These are phyloP conservation scores for Paralagenidium karlingii DNA, from an alignment of 352 stramenopile genomes.

Conservation along the genomic window DNA sequence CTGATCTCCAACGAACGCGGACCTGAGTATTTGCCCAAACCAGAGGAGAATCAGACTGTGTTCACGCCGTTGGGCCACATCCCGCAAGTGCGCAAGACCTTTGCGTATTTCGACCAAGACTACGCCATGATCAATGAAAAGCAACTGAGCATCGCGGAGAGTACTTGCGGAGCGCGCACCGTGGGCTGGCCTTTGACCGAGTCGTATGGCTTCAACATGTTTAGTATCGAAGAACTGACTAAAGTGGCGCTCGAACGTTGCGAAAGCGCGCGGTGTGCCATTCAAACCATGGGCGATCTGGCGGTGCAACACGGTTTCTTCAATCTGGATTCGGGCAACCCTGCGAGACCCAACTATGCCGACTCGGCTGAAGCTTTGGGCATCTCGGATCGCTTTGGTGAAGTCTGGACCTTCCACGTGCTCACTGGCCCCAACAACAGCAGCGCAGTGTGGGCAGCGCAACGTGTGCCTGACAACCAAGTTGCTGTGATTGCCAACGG, in stretches of 20 bases:
- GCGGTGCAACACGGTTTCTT: conserved; percentile 91
- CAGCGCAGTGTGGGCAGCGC: conserved; percentile 86
- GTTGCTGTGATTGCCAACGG: conserved; percentile 87
- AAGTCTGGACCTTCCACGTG: conserved; percentile 94
- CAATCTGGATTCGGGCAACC: conserved; percentile 76
- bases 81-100: conserved; percentile 86
- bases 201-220: conserved; percentile 69
- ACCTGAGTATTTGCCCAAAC: conserved; percentile 33
- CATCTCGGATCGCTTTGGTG: conserved; percentile 74
- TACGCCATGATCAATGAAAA: conserved; percentile 94
- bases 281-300: conserved; percentile 87
- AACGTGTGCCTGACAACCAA: conserved; percentile 85
- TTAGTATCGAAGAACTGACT: conserved; percentile 84
- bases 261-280: conserved; percentile 60
- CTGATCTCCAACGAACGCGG: conserved; percentile 62
- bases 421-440: conserved; percentile 79
- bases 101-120: conserved; percentile 89
- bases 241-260: conserved; percentile 86
- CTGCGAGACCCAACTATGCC: conserved; percentile 30
- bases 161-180: conserved; percentile 83
- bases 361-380: conserved; percentile 78
- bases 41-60: conserved; percentile 14
- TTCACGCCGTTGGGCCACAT: conserved; percentile 68
- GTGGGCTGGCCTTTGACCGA: conserved; percentile 52
- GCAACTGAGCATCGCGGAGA: conserved; percentile 90